A percentile compares a stretch with the other conserved stretches of the same genome.
These are phyloP conservation scores for Penicillium mononematosum DNA, from an alignment of 495 filamentous ascomycete genomes.

Conservation along the genomic window DNA sequence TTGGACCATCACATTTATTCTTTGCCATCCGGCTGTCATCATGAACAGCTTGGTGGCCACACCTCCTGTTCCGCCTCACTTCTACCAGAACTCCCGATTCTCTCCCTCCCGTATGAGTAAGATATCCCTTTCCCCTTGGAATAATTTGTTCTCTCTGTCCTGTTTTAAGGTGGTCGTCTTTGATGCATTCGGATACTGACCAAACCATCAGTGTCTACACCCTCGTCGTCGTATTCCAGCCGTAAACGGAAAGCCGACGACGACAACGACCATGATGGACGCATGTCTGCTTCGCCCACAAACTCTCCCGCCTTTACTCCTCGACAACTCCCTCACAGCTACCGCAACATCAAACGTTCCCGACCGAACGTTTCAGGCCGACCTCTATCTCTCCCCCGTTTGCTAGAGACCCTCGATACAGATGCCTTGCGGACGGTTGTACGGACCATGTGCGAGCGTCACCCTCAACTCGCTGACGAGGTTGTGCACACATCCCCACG, in stretches of 20 bases:
- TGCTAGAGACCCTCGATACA: constrained; percentile 86
- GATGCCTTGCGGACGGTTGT: constrained; percentile 79
- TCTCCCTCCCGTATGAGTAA: constrained; percentile 72
- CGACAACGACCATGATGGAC: constrained; percentile 67
- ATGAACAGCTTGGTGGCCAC: constrained; percentile 65
- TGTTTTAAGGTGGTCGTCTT: neutral
- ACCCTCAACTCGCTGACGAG: constrained; percentile 73
- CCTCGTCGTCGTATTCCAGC: constrained; percentile 50
- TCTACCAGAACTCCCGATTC: constrained; percentile 67
- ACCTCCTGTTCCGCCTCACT: constrained; percentile 73
- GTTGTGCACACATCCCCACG: constrained; percentile 81
- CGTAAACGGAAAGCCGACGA: constrained; percentile 91
- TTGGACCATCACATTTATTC: constrained; percentile 14
- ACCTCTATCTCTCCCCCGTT: constrained; percentile 74
- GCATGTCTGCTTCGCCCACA: constrained; percentile 83
- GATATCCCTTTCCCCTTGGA: constrained; percentile 14
- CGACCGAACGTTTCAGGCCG: constrained; percentile 71
- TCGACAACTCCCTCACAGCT: constrained; percentile 59
- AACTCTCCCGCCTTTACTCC: constrained; percentile 71
- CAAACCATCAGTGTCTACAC: constrained; percentile 50
- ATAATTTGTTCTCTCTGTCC: neutral
- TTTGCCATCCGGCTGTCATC: constrained; percentile 45
- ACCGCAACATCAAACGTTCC: constrained; percentile 62
- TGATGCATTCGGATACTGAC: constrained; percentile 23
- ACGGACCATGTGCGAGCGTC: constrained; percentile 82